Conservation (phyloP, 495 filamentous ascomycete genomes). For the Penicillium longicatenatum region DNA sequence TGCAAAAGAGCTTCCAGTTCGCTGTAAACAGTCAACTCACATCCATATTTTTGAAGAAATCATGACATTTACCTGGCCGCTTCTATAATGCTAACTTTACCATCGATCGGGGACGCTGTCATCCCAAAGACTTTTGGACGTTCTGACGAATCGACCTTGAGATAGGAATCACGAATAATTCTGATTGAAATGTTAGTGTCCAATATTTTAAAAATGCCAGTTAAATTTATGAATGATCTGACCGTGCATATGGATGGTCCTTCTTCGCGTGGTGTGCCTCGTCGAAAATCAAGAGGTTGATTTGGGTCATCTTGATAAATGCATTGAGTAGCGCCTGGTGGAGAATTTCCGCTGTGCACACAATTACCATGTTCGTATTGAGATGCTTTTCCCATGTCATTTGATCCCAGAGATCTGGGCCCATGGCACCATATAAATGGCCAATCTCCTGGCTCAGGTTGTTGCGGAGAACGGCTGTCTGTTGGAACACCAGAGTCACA, state of each 20-base stretch:
- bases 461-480: constrained; percentile 76
- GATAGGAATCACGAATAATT: constrained; percentile 88
- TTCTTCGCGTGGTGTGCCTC: constrained; percentile 98
- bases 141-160: constrained; percentile 41
- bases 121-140: constrained; percentile 90
- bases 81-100: constrained; percentile 65
- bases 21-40: constrained; percentile 29
- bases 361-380: constrained; percentile 77
- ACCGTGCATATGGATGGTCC: constrained; percentile 85
- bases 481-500: constrained; percentile 89
- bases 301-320: constrained; percentile 76
- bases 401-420: constrained; percentile 64
- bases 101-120: constrained; percentile 97
- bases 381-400: constrained; percentile 70
- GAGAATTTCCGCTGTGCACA: constrained; percentile 91
- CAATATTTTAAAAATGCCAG: neutral
- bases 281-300: constrained; percentile 93
- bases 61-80: constrained; percentile 59
- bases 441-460: constrained; percentile 83
- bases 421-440: constrained; percentile 77
- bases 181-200: constrained; percentile 25
- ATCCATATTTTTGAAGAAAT: neutral
- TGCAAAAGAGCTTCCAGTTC: constrained; percentile 79
- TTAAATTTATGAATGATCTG: neutral
- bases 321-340: constrained; percentile 76